Evolutionary conservation across 2,329 filamentous ascomycete genomes (phyloP).

Genomic region (Hymenoscyphus fraxineus): DNA sequence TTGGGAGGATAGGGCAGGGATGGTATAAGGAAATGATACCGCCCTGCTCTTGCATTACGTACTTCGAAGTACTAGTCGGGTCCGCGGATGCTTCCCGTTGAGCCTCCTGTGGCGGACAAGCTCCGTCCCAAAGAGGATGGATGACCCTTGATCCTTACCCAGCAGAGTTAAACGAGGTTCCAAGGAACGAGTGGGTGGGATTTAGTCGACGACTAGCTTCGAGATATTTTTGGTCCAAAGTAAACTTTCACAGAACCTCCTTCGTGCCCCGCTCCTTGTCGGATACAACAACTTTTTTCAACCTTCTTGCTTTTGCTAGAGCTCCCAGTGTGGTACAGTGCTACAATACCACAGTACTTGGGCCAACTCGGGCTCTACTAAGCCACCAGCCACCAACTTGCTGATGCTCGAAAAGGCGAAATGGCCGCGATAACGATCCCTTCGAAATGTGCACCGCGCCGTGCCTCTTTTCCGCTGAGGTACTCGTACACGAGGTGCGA

Average conservation of each 20-base stretch:
- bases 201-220: background rate
- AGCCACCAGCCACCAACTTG: background rate
- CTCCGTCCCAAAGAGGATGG: background rate
- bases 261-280: too few relatives aligned
- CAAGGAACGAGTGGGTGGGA: background rate
- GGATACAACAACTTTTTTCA: too few relatives aligned
- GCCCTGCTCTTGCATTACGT: too few relatives aligned
- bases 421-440: background rate
- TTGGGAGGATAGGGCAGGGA: too few relatives aligned
- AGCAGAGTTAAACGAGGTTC: background rate
- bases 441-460: background rate
- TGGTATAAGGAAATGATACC: too few relatives aligned
- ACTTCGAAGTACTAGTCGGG: background rate
- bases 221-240: too few relatives aligned
- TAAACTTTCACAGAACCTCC: too few relatives aligned
- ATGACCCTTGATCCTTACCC: background rate
- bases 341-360: too few relatives aligned
- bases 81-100: slow-evolving; percentile 1
- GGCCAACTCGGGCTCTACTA: background rate
- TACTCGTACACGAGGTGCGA: too few relatives aligned
- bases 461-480: too few relatives aligned
- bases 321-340: too few relatives aligned
- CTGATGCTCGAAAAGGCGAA: background rate
- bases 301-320: too few relatives aligned
- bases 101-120: background rate